These are phyloP conservation scores for Verruconis gallopava DNA, from an alignment of 2,329 filamentous ascomycete genomes.

Conservation along the genomic window DNA sequence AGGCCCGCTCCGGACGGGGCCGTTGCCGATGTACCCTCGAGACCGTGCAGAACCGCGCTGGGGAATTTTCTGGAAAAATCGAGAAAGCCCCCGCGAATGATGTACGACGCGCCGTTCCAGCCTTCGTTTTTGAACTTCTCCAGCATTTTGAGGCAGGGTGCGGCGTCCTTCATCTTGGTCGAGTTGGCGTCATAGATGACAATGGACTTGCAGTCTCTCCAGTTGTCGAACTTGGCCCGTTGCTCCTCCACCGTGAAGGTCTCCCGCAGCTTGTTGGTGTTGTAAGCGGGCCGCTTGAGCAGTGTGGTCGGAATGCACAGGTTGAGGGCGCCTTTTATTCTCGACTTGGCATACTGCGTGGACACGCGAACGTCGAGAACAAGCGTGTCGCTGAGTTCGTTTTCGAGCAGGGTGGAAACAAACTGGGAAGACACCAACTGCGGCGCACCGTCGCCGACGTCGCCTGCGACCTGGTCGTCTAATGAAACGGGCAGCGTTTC, in stretches of 20 bases:
- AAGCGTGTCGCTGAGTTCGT: slow-evolving; percentile 43
- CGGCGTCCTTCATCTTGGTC: slow-evolving; percentile 64
- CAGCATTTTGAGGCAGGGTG: slow-evolving; percentile 69
- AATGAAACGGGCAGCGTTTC: slow-evolving; percentile 32
- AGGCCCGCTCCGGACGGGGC: background rate
- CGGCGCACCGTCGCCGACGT: slow-evolving; percentile 19
- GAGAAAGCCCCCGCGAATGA: slow-evolving; percentile 71
- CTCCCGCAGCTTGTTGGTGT: slow-evolving; percentile 72
- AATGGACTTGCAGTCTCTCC: slow-evolving; percentile 62
- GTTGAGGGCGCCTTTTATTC: slow-evolving; percentile 72
- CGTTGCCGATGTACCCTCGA: slow-evolving; percentile 7
- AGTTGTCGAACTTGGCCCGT: slow-evolving; percentile 59
- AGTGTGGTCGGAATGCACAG: slow-evolving; percentile 91
- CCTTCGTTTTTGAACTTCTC: slow-evolving; percentile 86
- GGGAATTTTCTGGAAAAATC: slow-evolving; percentile 59
- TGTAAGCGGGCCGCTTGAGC: slow-evolving; percentile 81
- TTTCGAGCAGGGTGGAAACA: slow-evolving; percentile 35
- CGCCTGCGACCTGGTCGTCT: slow-evolving; percentile 15
- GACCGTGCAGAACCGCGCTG: slow-evolving; percentile 20
- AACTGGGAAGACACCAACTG: slow-evolving; percentile 35
- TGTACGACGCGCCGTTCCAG: slow-evolving; percentile 58
- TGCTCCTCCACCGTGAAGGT: slow-evolving; percentile 67
- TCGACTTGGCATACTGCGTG: slow-evolving; percentile 63
- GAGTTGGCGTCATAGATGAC: slow-evolving; percentile 79
- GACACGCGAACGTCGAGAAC: slow-evolving; percentile 78